These are phyloP conservation scores for Secale cereale DNA, from an alignment of 176 grass and related monocot species.

Conservation along the genomic window DNA sequence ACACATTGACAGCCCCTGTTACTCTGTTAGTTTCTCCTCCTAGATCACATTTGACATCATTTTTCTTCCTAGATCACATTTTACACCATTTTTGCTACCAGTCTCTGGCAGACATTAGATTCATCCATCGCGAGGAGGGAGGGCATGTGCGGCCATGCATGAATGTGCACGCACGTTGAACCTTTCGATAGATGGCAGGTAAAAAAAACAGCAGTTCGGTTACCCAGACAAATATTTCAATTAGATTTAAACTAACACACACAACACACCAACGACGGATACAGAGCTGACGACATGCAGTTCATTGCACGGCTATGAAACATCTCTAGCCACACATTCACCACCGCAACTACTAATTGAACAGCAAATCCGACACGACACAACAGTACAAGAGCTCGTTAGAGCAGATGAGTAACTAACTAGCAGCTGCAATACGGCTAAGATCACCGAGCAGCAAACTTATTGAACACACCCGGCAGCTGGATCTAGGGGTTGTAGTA, in stretches of 20 bases:
- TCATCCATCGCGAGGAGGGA: neutral
- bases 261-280: neutral
- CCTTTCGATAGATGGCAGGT: neutral
- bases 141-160: neutral
- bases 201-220: neutral
- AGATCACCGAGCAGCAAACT: neutral
- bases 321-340: neutral
- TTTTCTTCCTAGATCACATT: no score
- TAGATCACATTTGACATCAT: no score
- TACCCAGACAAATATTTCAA: neutral
- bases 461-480: neutral
- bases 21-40: neutral
- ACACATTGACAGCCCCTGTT: neutral
- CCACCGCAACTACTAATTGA: neutral
- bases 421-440: neutral
- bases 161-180: neutral
- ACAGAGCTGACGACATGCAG: neutral
- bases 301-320: neutral
- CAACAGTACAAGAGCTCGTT: neutral
- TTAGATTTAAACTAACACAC: neutral
- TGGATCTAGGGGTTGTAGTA: constrained; percentile 14
- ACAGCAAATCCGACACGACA: neutral
- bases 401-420: neutral
- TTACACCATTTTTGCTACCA: neutral
- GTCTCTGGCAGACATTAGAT: neutral